Conservation (phyloP, 78 protist genomes). For the Dictyostelium intermedium region DNA sequence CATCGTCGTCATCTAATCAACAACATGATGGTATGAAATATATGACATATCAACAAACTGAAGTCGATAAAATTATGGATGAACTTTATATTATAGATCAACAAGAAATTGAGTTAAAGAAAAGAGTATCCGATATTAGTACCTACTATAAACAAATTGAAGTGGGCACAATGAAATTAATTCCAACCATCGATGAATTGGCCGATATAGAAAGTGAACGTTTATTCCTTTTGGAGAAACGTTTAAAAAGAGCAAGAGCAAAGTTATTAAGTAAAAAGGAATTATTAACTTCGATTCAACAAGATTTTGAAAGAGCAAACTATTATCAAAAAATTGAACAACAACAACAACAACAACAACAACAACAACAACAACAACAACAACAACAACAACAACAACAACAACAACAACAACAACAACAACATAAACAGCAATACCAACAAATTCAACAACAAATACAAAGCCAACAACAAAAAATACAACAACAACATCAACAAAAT, state of each 20-base stretch:
- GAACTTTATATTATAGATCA: background rate
- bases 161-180: background rate
- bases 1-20: background rate
- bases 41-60: background rate
- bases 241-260: background rate
- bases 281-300: background rate
- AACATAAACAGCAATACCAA: background rate
- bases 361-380: slow-evolving; percentile 18
- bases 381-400: slow-evolving; percentile 27
- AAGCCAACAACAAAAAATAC: background rate
- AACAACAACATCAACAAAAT: background rate
- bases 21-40: background rate
- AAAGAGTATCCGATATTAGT: slow-evolving; percentile 17
- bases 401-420: background rate
- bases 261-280: background rate
- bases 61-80: slow-evolving; percentile 18
- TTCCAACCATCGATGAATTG: slow-evolving; percentile 18
- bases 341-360: background rate
- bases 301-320: background rate
- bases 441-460: background rate
- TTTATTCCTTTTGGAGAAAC: background rate
- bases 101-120: slow-evolving; percentile 3
- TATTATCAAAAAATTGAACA: background rate
- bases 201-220: slow-evolving; percentile 23
- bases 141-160: background rate